Base-by-base conservation (phyloP, 73 alveolate genomes). In the Paramecium tetraurelia region DNA sequence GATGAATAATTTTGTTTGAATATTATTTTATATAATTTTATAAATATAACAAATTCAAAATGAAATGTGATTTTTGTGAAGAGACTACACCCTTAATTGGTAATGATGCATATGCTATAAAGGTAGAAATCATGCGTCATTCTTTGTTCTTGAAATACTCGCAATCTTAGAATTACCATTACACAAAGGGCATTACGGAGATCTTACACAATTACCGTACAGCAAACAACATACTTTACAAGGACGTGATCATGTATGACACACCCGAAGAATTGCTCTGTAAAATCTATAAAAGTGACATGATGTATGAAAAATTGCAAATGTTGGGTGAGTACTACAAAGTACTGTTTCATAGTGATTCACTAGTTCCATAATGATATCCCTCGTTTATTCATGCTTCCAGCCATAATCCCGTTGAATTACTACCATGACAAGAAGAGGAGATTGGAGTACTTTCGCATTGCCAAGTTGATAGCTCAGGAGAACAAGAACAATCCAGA, bases 401-500 rank as follows among this genome's bases (percentile, higher is more conserved):
- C 89, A 22, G 89, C 84, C 11, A 38, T 63, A 31, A 50, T 59
- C 18, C 27, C 44, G n/a, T 40, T 89, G 27, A 89, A 89, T 43
- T 44, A 80, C 40, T 70, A 70, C 68, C 94, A 89, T 29, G 94
- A 89, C 16, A 89, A 71, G 85, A 89, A 89, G 68, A 71, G 94
- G 53, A 68, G 94, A 71, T 58, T 89, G 31, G 94, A 89, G 20
- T 89, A 69, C 53, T 89, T 59, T 71, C 80, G 90, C 11, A 89
- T 89, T 43, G 94, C 90, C 35, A 69, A 71, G 53, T 40, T 89
- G 40, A 89, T 89, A 63, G 89, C 71, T 22, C 85, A 89, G 14
- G 94, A 89, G 35, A 89, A 89, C 36, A 89, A 71, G 29, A 89
- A 89, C 12, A 89, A 89, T 89, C 94, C 94, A 69, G 70, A 89